Base-by-base conservation (phyloP, 2,329 filamentous ascomycete genomes). In the Pestalotiopsis sp. region DNA sequence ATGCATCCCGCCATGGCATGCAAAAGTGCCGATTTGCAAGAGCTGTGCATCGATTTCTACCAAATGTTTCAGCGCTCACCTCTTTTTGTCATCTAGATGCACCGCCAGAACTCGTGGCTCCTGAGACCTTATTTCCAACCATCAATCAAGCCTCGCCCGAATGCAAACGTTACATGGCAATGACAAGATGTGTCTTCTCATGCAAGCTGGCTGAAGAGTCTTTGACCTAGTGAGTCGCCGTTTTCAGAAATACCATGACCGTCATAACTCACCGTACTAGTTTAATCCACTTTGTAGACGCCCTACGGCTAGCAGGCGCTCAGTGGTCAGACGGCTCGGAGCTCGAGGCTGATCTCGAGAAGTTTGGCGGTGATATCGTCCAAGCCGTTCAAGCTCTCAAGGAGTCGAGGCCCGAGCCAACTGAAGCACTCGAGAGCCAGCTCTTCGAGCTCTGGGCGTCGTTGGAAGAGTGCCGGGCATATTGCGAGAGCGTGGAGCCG, bases 301-400 rank as follows among this genome's bases (percentile, higher is more conserved):
- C 73, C 20, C 68, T 79, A 38, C 31, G 58, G 9, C 38, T 31
- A 2, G 71, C 72, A 4, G 52, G 60, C n/a, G 71, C 73, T 3
- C 49, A 68, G 20, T 79, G 77, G 77, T 56, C 70, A 2, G 61
- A 23, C 2, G 68, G 69, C n/a, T 71, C 73, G n/a, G 65, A 73
- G 4, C 66, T 79, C 3, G 70, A 71, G 38, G 56, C 31, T n/a
- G 52, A 69, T 2, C 69, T 81, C 4, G 74, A 73, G 9, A 68
- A 63, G 2, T 76, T 80, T 38, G 75, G 75, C 57, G 79, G 79
- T 31, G 80, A 81, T 63, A 74, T 81, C 38, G 77, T 81, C 3
- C 80, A 82, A 66, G 77, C 79, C 7, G 72, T 80, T 20, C 78
- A 81, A 61, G 78, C 80, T 1, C 71, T 81, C 20, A 81, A 81